phyloP scores from a whole-genome alignment of 2,329 filamentous ascomycete species.

The Helotiales sp. region DNA sequence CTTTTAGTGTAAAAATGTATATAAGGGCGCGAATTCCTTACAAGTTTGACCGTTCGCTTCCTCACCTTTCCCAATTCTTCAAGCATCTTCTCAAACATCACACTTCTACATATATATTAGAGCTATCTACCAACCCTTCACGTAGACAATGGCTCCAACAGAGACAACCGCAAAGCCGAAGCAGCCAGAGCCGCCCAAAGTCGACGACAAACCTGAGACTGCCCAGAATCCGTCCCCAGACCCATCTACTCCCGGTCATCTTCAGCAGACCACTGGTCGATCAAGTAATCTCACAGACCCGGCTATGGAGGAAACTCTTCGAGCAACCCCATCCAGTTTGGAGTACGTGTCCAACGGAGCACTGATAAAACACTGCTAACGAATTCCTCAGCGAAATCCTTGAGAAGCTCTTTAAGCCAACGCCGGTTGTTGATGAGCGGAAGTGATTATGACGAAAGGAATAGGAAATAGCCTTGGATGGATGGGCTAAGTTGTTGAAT shows the following conservation, averaged over 20 bases:
- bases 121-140: too few relatives aligned
- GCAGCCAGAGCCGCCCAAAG: too few relatives aligned
- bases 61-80: constrained; percentile 14
- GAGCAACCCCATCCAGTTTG: background rate
- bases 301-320: constrained; percentile 20
- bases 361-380: constrained; percentile 10
- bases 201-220: too few relatives aligned
- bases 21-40: too few relatives aligned
- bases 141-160: too few relatives aligned
- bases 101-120: too few relatives aligned
- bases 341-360: constrained; percentile 11
- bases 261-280: too few relatives aligned
- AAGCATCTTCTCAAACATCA: constrained; percentile 4
- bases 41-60: constrained; percentile 10
- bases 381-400: background rate
- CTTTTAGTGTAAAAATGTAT: too few relatives aligned
- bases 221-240: background rate
- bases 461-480: constrained; percentile 1
- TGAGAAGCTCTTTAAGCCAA: background rate
- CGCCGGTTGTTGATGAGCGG: constrained; percentile 8
- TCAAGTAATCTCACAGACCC: too few relatives aligned
- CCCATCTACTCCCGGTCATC: too few relatives aligned
- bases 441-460: background rate
- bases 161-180: too few relatives aligned
- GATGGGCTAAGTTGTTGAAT: constrained; percentile 2